Percentiles rank a stretch among this genome's conserved stretches.
Evolutionary conservation across 768 basidiomycete species (phyloP).

Genomic region (Pisolithus tinctorius): DNA sequence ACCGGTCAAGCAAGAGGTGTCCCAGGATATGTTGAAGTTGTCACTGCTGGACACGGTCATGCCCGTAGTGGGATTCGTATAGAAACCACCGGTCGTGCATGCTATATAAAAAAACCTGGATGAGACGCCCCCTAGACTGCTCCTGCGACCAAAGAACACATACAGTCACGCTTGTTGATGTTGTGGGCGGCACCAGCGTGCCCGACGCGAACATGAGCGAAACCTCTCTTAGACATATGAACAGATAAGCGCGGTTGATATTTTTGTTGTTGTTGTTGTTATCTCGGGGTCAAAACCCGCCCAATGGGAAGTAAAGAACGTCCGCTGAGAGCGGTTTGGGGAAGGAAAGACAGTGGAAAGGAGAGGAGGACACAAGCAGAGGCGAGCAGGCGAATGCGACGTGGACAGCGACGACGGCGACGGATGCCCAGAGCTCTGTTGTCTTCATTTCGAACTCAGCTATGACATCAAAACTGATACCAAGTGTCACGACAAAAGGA

Average conservation of each 20-base stretch:
- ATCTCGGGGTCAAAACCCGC: constrained; percentile 5
- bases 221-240: constrained; percentile 25
- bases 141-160: neutral
- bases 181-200: constrained; percentile 13
- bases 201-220: constrained; percentile 19
- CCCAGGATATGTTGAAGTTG: constrained; percentile 58
- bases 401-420: neutral
- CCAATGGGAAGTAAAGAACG: constrained; percentile 18
- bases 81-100: constrained; percentile 57
- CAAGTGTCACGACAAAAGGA: neutral
- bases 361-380: constrained; percentile 15
- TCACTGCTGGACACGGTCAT: constrained; percentile 39
- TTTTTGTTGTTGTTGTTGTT: constrained; percentile 3
- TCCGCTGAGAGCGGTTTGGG: constrained; percentile 20
- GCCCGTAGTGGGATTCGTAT: constrained; percentile 46
- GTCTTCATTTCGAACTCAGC: constrained; percentile 4
- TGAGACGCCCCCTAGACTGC: constrained; percentile 1
- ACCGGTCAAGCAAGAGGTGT: constrained; percentile 45
- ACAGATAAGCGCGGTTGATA: neutral
- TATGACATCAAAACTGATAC: neutral
- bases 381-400: constrained; percentile 1
- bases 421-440: neutral
- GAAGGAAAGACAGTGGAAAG: constrained; percentile 1
- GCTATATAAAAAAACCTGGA: constrained; percentile 26
- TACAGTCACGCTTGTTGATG: constrained; percentile 21